A percentile compares a stretch with the other conserved stretches of the same genome.
Conservation (phyloP, 371 early-diverging fungal genomes). For the Lichtheimia hyalospora region DNA sequence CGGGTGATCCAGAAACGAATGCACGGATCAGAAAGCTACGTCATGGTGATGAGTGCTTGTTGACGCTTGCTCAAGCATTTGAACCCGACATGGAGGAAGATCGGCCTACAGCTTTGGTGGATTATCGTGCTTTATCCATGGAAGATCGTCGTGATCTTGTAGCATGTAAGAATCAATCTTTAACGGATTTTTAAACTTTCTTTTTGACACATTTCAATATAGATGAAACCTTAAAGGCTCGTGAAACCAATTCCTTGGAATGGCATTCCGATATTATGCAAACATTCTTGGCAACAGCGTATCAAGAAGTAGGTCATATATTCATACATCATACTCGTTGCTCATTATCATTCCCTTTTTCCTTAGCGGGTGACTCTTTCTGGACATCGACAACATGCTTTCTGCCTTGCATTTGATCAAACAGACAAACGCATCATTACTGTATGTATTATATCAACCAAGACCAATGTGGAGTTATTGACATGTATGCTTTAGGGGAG, state of each 20-base stretch:
- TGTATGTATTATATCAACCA: constrained; percentile 16
- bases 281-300: constrained; percentile 25
- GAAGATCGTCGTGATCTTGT: background rate
- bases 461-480: background rate
- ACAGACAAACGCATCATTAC: constrained; percentile 76
- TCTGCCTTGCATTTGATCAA: constrained; percentile 74
- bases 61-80: background rate
- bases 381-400: constrained; percentile 78
- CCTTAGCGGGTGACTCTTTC: constrained; percentile 65
- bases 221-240: constrained; percentile 36
- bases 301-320: constrained; percentile 33
- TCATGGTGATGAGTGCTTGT: background rate
- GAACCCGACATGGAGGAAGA: background rate
- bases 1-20: background rate
- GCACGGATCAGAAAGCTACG: background rate
- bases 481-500: constrained; percentile 46
- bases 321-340: constrained; percentile 7
- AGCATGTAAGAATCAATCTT: background rate
- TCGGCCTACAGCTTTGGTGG: background rate
- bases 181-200: too few relatives aligned
- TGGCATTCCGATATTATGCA: constrained; percentile 23
- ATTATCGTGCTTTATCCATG: background rate
- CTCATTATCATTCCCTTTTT: constrained; percentile 24
- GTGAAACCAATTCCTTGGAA: constrained; percentile 26
- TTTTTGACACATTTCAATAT: background rate